These are phyloP conservation scores for Oxyria digyna DNA, from an alignment of 148 eudicot genomes.

Conservation along the genomic window DNA sequence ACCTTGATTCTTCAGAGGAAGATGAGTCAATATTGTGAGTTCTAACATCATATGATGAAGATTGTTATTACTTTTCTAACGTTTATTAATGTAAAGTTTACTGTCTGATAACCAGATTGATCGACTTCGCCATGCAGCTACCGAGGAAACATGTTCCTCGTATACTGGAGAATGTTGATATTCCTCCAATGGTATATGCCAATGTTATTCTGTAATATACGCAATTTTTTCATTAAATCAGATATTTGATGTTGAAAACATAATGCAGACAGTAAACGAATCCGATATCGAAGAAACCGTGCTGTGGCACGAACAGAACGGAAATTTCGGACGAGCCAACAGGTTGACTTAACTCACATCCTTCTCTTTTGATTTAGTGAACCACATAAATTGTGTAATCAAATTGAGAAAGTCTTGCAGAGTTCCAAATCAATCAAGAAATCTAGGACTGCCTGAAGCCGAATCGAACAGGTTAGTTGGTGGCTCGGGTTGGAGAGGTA, in stretches of 20 bases:
- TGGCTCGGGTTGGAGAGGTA: not conserved
- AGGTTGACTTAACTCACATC: not conserved
- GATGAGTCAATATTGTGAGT: too few relatives aligned
- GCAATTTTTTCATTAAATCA: not conserved
- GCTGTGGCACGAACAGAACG: not conserved
- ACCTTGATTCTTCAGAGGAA: not conserved
- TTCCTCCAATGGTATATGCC: not conserved
- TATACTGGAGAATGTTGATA: not conserved
- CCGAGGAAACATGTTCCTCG: not conserved
- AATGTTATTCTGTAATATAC: not conserved
- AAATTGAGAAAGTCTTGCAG: not conserved
- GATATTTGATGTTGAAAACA: not conserved
- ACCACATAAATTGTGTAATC: not conserved
- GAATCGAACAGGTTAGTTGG: not conserved
- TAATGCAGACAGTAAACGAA: slow-evolving; percentile 1
- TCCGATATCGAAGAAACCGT: not conserved
- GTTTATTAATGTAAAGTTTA: not conserved
- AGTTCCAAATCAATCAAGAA: slow-evolving; percentile 2
- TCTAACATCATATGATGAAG: not conserved
- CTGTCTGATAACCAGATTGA: not conserved
- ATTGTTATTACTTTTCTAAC: not conserved
- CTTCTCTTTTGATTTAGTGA: too few relatives aligned
- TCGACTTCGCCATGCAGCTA: too few relatives aligned
- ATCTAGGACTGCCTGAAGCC: not conserved
- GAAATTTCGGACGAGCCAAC: not conserved